phyloP scores from a whole-genome alignment of 2,329 filamentous ascomycete species.

The Colletotrichum costaricense region DNA sequence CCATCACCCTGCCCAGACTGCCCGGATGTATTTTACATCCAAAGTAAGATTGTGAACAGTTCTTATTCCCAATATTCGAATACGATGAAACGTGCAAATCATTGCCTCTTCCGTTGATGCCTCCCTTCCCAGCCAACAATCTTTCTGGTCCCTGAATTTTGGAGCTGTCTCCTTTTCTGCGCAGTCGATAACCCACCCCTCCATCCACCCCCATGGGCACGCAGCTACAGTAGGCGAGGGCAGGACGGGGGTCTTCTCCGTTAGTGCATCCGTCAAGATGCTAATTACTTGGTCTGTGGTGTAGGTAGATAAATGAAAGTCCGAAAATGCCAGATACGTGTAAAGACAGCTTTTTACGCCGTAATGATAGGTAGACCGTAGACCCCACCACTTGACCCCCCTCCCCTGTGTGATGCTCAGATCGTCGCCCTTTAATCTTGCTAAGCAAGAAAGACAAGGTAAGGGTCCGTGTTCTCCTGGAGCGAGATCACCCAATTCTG shows the following conservation, averaged over 20 bases:
- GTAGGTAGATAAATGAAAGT: background rate
- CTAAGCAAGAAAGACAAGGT: background rate
- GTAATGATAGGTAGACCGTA: background rate
- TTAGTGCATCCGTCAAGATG: background rate
- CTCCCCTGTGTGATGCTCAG: constrained; percentile 4
- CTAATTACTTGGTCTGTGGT: background rate
- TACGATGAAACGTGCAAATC: background rate
- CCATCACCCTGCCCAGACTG: background rate
- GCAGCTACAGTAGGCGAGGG: background rate
- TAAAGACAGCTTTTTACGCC: background rate
- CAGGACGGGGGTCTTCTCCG: background rate
- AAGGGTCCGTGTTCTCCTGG: background rate
- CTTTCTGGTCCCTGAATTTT: background rate
- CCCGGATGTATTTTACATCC: background rate
- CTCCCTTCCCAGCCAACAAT: background rate
- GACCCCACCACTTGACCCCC: background rate
- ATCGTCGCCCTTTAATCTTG: constrained; percentile 10
- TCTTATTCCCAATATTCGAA: background rate
- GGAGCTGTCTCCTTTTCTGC: background rate
- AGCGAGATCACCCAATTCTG: background rate
- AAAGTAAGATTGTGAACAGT: background rate
- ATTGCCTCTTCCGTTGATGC: background rate
- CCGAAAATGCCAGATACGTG: background rate
- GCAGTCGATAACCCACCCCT: background rate
- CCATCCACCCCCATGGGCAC: background rate